These are phyloP conservation scores for Diatrype stigma DNA, from an alignment of 2,329 filamentous ascomycete genomes.

Conservation along the genomic window DNA sequence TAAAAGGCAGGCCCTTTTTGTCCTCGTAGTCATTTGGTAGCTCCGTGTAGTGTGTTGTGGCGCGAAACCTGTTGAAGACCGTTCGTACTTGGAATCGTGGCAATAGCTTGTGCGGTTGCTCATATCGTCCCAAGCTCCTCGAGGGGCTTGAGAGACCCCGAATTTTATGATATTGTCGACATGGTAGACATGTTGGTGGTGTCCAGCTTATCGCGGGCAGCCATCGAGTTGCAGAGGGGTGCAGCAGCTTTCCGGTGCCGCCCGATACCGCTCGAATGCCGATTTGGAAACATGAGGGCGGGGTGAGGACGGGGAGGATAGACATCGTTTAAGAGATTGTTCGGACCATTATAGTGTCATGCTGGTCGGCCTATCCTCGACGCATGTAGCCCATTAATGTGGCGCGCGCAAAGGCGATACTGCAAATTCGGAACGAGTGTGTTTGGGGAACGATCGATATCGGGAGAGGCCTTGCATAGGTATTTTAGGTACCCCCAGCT, in stretches of 20 bases:
- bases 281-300: conserved; percentile 25
- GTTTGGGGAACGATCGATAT: no score
- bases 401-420: no score
- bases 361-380: not conserved
- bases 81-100: conserved; percentile 21
- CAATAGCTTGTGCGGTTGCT: conserved; percentile 6
- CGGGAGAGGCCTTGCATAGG: no score
- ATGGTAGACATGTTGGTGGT: conserved; percentile 14
- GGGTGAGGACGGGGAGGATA: conserved; percentile 19
- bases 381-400: not conserved
- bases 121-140: not conserved
- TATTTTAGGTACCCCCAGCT: no score
- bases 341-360: conserved; percentile 18
- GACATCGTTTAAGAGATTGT: conserved; percentile 25
- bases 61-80: conserved; percentile 25
- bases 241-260: conserved; percentile 16
- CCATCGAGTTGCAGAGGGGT: conserved; percentile 11
- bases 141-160: conserved; percentile 9
- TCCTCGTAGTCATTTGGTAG: conserved; percentile 56
- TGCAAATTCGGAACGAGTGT: no score
- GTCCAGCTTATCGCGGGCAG: conserved; percentile 15
- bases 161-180: conserved; percentile 14
- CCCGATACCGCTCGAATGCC: conserved; percentile 25
- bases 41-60: conserved; percentile 52
- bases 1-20: conserved; percentile 50